Evolutionary conservation across 2,329 filamentous ascomycete genomes (phyloP).

Genomic region (Mycosphaerella sp.): DNA sequence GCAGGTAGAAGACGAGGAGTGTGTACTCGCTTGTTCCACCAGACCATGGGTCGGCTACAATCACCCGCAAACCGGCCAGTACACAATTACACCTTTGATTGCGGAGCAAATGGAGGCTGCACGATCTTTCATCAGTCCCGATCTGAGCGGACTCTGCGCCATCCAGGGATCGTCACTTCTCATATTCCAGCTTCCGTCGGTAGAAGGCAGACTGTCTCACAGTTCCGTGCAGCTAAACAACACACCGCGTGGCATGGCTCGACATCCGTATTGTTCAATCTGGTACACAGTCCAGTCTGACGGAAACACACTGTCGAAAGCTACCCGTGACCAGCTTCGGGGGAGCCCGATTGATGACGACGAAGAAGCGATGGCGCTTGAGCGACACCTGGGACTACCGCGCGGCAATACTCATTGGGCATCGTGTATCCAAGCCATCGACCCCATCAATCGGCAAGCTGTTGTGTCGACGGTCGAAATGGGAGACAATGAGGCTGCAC

Average conservation of each 20-base stretch:
- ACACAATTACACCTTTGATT: slow-evolving; percentile 82
- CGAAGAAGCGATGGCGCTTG: slow-evolving; percentile 19
- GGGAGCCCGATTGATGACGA: slow-evolving; percentile 19
- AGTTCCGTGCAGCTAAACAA: slow-evolving; percentile 65
- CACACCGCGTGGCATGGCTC: slow-evolving; percentile 79
- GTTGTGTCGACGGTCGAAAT: slow-evolving; percentile 73
- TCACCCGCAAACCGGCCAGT: slow-evolving; percentile 76
- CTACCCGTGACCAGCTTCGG: slow-evolving; percentile 50
- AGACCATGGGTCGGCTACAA: slow-evolving; percentile 95
- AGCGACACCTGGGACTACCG: slow-evolving; percentile 80
- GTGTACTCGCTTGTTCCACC: slow-evolving; percentile 76
- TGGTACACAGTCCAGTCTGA: slow-evolving; percentile 96
- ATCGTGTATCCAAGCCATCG: slow-evolving; percentile 87
- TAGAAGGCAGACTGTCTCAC: slow-evolving; percentile 25
- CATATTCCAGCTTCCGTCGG: slow-evolving; percentile 63
- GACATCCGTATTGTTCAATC: slow-evolving; percentile 77
- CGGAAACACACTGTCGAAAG: slow-evolving; percentile 78
- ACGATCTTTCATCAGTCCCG: slow-evolving; percentile 94
- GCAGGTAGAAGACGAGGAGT: slow-evolving; percentile 75
- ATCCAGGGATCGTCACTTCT: slow-evolving; percentile 26
- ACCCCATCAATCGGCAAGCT: slow-evolving; percentile 53
- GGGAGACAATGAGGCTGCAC: slow-evolving; percentile 82
- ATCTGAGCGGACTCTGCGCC: slow-evolving; percentile 42
- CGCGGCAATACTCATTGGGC: slow-evolving; percentile 82
- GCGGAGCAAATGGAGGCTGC: slow-evolving; percentile 76